Percentiles rank a stretch among this genome's conserved stretches.
Evolutionary conservation across 1,284 basidiomycete genomes (phyloP).

Genomic region (Retiboletus flavoniger): DNA sequence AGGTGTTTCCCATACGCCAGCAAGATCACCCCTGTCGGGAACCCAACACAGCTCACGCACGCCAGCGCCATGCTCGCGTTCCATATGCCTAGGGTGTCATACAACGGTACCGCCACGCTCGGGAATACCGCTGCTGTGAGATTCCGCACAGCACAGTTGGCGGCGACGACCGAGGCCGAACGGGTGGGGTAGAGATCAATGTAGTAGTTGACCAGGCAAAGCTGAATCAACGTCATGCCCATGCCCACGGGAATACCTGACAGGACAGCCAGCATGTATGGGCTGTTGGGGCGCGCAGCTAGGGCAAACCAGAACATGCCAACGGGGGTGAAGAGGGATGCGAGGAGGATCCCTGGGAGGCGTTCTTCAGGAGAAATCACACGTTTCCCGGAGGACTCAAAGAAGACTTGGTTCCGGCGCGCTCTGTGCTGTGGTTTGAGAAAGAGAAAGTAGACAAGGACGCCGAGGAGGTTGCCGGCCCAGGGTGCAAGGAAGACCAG

Average conservation of each 20-base stretch:
- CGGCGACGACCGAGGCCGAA: conserved; percentile 30
- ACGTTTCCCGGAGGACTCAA: conserved; percentile 17
- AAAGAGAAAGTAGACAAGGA: conserved; percentile 23
- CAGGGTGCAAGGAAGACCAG: conserved; percentile 29
- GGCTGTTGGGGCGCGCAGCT: conserved; percentile 13
- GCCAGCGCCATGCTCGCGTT: conserved; percentile 23
- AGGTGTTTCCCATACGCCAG: conserved; percentile 24
- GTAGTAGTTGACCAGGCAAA: conserved; percentile 31
- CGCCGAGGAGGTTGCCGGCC: conserved; percentile 26
- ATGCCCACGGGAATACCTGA: conserved; percentile 31
- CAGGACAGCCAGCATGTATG: not conserved
- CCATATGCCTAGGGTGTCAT: conserved; percentile 19
- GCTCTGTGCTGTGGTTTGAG: conserved; percentile 25
- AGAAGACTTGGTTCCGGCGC: conserved; percentile 10
- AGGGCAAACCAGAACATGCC: conserved; percentile 31
- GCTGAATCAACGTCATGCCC: conserved; percentile 32
- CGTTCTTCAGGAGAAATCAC: conserved; percentile 27
- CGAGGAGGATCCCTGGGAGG: conserved; percentile 26
- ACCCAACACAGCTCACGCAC: conserved; percentile 24
- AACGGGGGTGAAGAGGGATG: conserved; percentile 27
- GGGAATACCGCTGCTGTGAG: conserved; percentile 23
- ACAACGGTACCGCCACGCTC: conserved; percentile 27
- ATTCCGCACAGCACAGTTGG: conserved; percentile 29
- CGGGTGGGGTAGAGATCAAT: conserved; percentile 31
- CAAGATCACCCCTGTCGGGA: conserved; percentile 22